Evolutionary conservation across 768 basidiomycete species (phyloP), one percentile per base, ranked within the genome.

Genomic region (Pleurotus sapidus): DNA sequence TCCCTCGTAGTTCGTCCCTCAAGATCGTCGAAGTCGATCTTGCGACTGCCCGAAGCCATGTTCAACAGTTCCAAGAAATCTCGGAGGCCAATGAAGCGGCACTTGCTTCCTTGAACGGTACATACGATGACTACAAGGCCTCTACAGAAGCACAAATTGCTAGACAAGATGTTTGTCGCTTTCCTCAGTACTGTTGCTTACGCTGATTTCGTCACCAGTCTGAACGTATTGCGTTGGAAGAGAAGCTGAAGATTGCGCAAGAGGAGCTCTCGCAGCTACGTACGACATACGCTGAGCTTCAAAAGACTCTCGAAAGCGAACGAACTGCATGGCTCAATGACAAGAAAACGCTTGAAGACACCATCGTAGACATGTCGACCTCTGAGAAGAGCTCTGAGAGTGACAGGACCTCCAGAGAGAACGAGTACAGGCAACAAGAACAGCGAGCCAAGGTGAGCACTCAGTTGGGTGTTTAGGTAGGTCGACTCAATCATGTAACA

Each of bases 31-130:
- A 94, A 68, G 80, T 90, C 20, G 93, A 94, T 61, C 80, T 93
- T 37, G 77, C 84, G 8, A 75, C 83, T 17, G 87, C 91, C 1
- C 81, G 81, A 56, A 82, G 73, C 46, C 90, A 93, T 64, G 86
- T 88, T 25, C 82, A 89, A 58, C 93, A 95, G 68, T 95, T 89
- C 82, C 83, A 91, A 66, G 86, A 89, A 61, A 94, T 95, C 63
- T 89, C 88, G 59, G 83, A 87, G 64, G 88, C 91, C 0, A 93
- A 82, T 63, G 93, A 95, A 68, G 81, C 80, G 60, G 90, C 92
- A 7, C 75, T 95, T 5, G 76, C 82, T 25, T 80, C 82, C 30
- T 70, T 94, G 43, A 91, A 86, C 56, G 63, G 74, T 0, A 92
- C 89, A 0, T 86, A 87, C 60, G 93, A 95, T 56, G 87, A 93